Conservation (phyloP, 2,329 filamentous ascomycete species). For the Fusarium palustre region DNA sequence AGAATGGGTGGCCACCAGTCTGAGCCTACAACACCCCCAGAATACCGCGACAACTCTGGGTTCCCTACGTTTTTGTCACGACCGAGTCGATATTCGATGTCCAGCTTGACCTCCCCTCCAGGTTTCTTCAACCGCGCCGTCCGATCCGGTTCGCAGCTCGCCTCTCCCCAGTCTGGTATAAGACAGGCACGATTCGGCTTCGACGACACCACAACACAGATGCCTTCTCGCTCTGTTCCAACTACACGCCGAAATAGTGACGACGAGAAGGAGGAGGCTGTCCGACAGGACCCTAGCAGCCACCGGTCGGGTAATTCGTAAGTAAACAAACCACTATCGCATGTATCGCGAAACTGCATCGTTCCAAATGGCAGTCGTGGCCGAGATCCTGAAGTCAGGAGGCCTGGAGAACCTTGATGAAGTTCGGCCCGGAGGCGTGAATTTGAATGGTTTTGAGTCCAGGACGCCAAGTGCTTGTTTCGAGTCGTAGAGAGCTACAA, state of each 20-base stretch:
- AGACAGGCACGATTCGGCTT: conserved; percentile 69
- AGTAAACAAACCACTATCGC: conserved; percentile 58
- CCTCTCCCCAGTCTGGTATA: conserved; percentile 77
- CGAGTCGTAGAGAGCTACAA: neutral
- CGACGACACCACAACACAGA: conserved; percentile 66
- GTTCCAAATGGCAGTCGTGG: conserved; percentile 22
- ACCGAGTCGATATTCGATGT: conserved; percentile 88
- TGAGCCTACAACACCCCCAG: conserved; percentile 95
- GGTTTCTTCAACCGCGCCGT: conserved; percentile 78
- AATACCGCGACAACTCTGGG: conserved; percentile 82
- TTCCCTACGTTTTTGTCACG: conserved; percentile 85
- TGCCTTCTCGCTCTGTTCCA: conserved; percentile 87
- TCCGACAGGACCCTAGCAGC: conserved; percentile 75
- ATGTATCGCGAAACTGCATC: conserved; percentile 1
- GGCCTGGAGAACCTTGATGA: neutral
- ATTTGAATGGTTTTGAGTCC: neutral
- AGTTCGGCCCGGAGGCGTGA: neutral
- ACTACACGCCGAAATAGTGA: conserved; percentile 91
- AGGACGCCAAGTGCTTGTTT: neutral
- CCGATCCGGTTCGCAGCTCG: conserved; percentile 82
- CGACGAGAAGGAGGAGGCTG: conserved; percentile 83
- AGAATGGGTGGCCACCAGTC: conserved; percentile 80
- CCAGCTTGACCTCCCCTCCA: conserved; percentile 85
- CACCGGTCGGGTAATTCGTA: conserved; percentile 82
- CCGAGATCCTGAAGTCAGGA: conserved; percentile 1